These are phyloP conservation scores for Ogataea zsoltii DNA, from an alignment of 805 yeast species.

Conservation along the genomic window DNA sequence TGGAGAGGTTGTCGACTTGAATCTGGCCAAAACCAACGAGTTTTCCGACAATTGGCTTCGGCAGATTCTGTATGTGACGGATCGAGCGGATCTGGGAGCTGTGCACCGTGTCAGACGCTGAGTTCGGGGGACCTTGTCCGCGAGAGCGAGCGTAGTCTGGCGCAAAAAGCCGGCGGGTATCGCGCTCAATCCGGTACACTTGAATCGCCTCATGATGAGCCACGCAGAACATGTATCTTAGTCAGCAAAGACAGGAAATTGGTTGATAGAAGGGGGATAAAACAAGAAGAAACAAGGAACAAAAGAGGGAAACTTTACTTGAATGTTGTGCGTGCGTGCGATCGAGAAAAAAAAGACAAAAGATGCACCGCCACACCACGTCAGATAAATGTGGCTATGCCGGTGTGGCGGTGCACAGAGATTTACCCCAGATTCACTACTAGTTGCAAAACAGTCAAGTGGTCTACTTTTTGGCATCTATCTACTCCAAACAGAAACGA, in stretches of 20 bases:
- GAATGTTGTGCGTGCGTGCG: too few relatives aligned
- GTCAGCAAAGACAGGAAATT: neutral
- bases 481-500: too few relatives aligned
- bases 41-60: neutral
- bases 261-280: neutral
- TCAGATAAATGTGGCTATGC: neutral
- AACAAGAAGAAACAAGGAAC: neutral
- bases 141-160: too few relatives aligned
- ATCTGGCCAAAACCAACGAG: neutral
- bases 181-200: neutral
- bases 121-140: too few relatives aligned
- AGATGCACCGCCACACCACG: neutral
- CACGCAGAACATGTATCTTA: neutral
- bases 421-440: neutral
- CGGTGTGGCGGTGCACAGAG: constrained; percentile 1
- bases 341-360: too few relatives aligned
- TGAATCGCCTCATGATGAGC: constrained; percentile 5
- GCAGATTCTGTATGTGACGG: neutral
- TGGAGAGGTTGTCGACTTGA: constrained; percentile 8
- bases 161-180: neutral
- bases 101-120: too few relatives aligned
- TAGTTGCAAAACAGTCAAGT: too few relatives aligned
- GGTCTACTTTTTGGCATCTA: too few relatives aligned
- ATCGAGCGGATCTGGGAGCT: too few relatives aligned
- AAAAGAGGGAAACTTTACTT: neutral